These are phyloP conservation scores for Pythium guiyangense DNA, from an alignment of 352 stramenopile genomes.

Conservation along the genomic window DNA sequence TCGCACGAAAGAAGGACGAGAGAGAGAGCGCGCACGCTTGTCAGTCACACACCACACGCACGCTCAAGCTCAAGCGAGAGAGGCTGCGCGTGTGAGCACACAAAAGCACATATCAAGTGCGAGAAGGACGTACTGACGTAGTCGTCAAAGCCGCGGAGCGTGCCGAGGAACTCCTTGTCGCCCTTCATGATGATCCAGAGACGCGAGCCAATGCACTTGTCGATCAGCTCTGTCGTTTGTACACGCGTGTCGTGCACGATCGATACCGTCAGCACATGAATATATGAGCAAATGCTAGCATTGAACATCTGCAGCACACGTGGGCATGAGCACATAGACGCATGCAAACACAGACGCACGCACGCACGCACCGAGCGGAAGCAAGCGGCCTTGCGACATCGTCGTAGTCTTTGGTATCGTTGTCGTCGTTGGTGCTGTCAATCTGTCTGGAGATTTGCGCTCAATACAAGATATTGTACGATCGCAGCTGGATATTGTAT, in stretches of 20 bases:
- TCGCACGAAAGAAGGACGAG: no score
- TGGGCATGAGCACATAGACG: no score
- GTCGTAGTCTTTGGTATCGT: not conserved
- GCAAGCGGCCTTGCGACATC: slow-evolving; percentile 71
- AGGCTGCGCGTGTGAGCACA: not conserved
- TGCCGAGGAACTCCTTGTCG: slow-evolving; percentile 95
- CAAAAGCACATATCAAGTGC: not conserved
- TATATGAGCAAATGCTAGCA: not conserved
- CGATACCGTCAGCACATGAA: not conserved
- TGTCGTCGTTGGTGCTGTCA: slow-evolving; percentile 1
- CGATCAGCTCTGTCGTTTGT: slow-evolving; percentile 91
- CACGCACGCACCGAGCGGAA: slow-evolving; percentile 61
- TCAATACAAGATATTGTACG: no score
- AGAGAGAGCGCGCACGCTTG: no score
- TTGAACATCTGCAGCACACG: no score
- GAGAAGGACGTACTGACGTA: slow-evolving; percentile 90
- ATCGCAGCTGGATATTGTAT: no score
- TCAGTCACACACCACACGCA: no score
- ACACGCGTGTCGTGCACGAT: not conserved
- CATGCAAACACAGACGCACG: no score
- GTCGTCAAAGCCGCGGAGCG: slow-evolving; percentile 94
- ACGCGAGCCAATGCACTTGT: slow-evolving; percentile 98
- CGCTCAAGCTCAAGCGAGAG: not conserved
- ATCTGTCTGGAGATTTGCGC: not conserved
- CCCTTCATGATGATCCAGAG: slow-evolving; percentile 99